Percentiles rank a stretch among this genome's conserved stretches.
Conservation (phyloP, 2,329 filamentous ascomycete genomes). For the Verticillium nonalfalfae region DNA sequence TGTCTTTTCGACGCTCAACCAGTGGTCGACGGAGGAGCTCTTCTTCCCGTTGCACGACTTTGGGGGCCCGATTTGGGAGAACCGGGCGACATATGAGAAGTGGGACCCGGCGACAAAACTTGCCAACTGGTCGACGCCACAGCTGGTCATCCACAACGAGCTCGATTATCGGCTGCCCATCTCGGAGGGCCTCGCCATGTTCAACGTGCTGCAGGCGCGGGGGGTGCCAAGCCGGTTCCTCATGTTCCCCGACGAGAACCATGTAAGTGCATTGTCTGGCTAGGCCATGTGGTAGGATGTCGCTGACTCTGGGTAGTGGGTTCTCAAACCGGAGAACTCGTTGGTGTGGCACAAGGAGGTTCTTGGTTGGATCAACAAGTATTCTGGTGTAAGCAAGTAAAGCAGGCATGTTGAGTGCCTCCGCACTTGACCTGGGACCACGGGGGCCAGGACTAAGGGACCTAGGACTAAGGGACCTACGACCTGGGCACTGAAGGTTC, state of each 20-base stretch:
- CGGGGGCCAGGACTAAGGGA: too few relatives aligned
- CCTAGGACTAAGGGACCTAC: too few relatives aligned
- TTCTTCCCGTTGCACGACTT: constrained; percentile 67
- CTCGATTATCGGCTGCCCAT: constrained; percentile 85
- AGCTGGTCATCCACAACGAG: constrained; percentile 80
- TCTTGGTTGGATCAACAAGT: constrained; percentile 68
- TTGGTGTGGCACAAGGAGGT: constrained; percentile 87
- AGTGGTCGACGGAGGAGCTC: constrained; percentile 61
- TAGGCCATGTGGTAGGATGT: background rate
- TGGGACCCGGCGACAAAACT: constrained; percentile 63
- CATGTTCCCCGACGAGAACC: constrained; percentile 72
- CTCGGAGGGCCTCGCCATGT: constrained; percentile 75
- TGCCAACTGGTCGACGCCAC: constrained; percentile 75
- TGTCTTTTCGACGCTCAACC: constrained; percentile 65
- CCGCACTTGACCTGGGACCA: too few relatives aligned
- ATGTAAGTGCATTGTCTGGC: constrained; percentile 31
- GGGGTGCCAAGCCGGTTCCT: constrained; percentile 72
- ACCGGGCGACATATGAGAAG: constrained; percentile 56
- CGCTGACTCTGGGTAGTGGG: constrained; percentile 49
- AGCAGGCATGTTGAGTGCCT: too few relatives aligned
- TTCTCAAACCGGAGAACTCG: constrained; percentile 85
- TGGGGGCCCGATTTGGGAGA: constrained; percentile 54
- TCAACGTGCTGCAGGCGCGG: constrained; percentile 75
- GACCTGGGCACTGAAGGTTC: too few relatives aligned
- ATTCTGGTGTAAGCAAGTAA: constrained; percentile 34